Evolutionary conservation across 495 filamentous ascomycete species (phyloP).

Genomic region (Penicillium dipodomyicola): DNA sequence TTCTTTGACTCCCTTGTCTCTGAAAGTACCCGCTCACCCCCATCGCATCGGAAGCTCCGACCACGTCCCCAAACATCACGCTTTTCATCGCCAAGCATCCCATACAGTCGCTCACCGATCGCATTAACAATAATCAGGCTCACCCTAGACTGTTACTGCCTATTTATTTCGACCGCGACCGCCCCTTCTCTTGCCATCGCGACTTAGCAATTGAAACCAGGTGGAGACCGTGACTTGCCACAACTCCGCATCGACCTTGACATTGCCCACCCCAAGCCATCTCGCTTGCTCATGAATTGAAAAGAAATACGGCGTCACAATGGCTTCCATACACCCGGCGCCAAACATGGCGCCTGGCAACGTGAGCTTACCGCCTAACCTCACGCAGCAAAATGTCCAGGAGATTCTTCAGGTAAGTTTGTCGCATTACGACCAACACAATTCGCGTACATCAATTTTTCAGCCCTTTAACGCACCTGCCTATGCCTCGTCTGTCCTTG

Average conservation of each 20-base stretch:
- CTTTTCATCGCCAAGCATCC: slow-evolving; percentile 38
- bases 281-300: slow-evolving; percentile 36
- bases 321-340: slow-evolving; percentile 76
- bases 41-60: slow-evolving; percentile 33
- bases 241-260: slow-evolving; percentile 13
- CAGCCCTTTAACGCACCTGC: background rate
- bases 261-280: slow-evolving; percentile 15
- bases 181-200: slow-evolving; percentile 20
- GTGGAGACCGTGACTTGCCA: slow-evolving; percentile 25
- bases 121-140: slow-evolving; percentile 27
- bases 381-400: slow-evolving; percentile 60
- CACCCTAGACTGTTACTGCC: slow-evolving; percentile 14
- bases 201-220: slow-evolving; percentile 20
- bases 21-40: slow-evolving; percentile 26
- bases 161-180: slow-evolving; percentile 9
- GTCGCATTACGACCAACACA: slow-evolving; percentile 3
- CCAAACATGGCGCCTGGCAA: slow-evolving; percentile 62
- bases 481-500: background rate
- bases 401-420: slow-evolving; percentile 58
- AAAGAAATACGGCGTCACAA: slow-evolving; percentile 43
- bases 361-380: slow-evolving; percentile 51
- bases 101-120: slow-evolving; percentile 29
- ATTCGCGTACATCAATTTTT: background rate
- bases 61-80: slow-evolving; percentile 38
- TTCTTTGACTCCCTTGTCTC: slow-evolving; percentile 28